Percentiles rank a stretch among this genome's conserved stretches.
phyloP scores from a whole-genome alignment of 192 early-diverging fungal genomes.

The Helicostylum pulchrum region DNA sequence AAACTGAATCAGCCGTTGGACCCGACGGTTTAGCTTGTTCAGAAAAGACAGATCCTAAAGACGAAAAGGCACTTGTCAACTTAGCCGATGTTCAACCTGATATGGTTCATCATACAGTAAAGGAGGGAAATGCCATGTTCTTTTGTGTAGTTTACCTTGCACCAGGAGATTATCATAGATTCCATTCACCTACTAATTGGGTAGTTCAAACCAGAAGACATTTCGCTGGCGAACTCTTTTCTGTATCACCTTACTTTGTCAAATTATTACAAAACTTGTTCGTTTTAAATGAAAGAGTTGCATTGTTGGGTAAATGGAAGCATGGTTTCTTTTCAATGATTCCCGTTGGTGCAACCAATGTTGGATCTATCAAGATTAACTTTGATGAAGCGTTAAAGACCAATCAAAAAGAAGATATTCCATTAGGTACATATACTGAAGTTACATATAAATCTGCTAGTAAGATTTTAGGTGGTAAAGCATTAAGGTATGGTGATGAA shows the following conservation, averaged over 20 bases:
- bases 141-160: conserved; percentile 95
- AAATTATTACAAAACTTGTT: conserved; percentile 84
- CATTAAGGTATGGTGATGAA: conserved; percentile 76
- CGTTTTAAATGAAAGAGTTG: conserved; percentile 95
- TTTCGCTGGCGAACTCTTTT: conserved; percentile 93
- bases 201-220: conserved; percentile 83
- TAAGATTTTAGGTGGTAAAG: conserved; percentile 60
- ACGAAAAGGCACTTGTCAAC: conserved; percentile 19
- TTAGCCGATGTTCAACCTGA: conserved; percentile 23
- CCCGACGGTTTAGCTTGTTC: conserved; percentile 36
- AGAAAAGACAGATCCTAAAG: conserved; percentile 24
- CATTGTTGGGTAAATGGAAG: conserved; percentile 86
- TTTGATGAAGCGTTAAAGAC: conserved; percentile 81
- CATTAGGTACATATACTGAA: conserved; percentile 75
- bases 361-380: conserved; percentile 92
- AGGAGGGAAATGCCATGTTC: conserved; percentile 72
- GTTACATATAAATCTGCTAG: conserved; percentile 63
- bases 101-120: conserved; percentile 33
- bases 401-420: conserved; percentile 57
- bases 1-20: conserved; percentile 40
- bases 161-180: conserved; percentile 98
- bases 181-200: conserved; percentile 98
- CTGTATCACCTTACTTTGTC: conserved; percentile 91
- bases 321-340: conserved; percentile 96
- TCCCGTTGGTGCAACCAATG: conserved; percentile 97